Evolutionary conservation across 2,329 filamentous ascomycete species (phyloP), one percentile per base, ranked within the genome.

Genomic region (Aspergillus oerlinghausenensis): DNA sequence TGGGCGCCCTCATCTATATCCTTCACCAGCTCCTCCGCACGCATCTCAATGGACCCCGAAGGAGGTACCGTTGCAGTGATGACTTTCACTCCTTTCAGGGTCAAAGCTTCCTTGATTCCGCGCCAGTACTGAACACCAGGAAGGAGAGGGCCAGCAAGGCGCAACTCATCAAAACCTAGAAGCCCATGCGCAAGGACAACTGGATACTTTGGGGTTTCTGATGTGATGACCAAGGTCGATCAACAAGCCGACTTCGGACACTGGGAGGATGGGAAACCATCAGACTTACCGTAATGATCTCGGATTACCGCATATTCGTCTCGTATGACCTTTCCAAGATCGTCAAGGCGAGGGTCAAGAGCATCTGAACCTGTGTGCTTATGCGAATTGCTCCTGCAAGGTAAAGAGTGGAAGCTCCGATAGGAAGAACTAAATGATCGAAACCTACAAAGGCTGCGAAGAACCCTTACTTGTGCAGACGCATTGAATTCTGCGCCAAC

Each of bases 141-240:
- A 5, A 86, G 68, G 40, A 75, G 73, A 11, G 71, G 70, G 0
- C 84, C 83, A 2, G 77, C 82, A 4, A 84, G 73, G 17, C 77
- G 81, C 9, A 87, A 69, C 66, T 87, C 83, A 62, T 86, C 82
- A 67, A 87, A 87, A n/a, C 84, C 84, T 21, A 87, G 73, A 10
- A 87, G 76, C n/a, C 84, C 84, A 70, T 87, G 84, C 4, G 84
- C 84, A 9, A 87, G 80, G 50, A 87, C 79, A 52, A 87, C 80
- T 2, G 84, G 82, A 63, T 86, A 68, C 65, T 82, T 82, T 45
- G 79, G 82, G 8, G 73, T 70, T 51, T 71, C 71, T 76, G 47
- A 10, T 32, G 5, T 5, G 21, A 43, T 23, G 2, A 49, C 50
- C 2, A 38, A 32, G 42, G 14, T 7, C 32, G 9, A 23, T 49